Evolutionary conservation across 1,284 basidiomycete genomes (phyloP), one percentile per base, ranked within the genome.

Genomic region (Ustilago loliicola): DNA sequence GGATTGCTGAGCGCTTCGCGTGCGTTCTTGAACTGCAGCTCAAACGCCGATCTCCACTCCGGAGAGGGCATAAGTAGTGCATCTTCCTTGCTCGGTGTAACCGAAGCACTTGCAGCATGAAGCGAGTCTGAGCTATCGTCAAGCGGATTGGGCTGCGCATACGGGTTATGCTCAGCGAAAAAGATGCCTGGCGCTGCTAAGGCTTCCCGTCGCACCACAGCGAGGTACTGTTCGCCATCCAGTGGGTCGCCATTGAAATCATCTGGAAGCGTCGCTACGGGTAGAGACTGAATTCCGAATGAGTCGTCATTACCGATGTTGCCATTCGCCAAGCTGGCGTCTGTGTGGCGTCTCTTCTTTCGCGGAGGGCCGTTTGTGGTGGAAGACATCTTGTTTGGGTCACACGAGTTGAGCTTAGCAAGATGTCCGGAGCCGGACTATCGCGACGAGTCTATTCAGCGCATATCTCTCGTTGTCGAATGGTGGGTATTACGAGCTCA

Each of bases 141-240:
- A 36, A 27, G 23, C 25, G 36, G 2, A 6, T 8, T 15, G 13
- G 7, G 36, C 15, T 55, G 34, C 5, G 21, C 79, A 47, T 77
- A 82, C 0, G 80, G 76, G 45, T 82, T 80, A 61, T 67, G 64
- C 1, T 66, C 40, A 6, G 79, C 79, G 17, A 66, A 64, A 19
- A 75, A 78, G 34, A 78, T 50, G 21, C 59, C 50, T 2, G 79
- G 79, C 21, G 66, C 66, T 29, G 67, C 54, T 0, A 66, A 66
- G 25, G 79, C 78, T 60, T 80, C 73, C 2, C 70, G 62, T 66
- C 83, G 66, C 21, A 85, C 84, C 36, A 83, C 66, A 8, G 84
- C 84, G 0, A 85, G 70, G 48, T 85, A 85, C 57, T 82, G 71
- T 48, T 74, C 75, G 3, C 84, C 84, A 38, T 83, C 82, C 2